These are phyloP conservation scores for Hyphopichia buzzinii DNA, from an alignment of 1,139 yeast species.

Conservation along the genomic window DNA sequence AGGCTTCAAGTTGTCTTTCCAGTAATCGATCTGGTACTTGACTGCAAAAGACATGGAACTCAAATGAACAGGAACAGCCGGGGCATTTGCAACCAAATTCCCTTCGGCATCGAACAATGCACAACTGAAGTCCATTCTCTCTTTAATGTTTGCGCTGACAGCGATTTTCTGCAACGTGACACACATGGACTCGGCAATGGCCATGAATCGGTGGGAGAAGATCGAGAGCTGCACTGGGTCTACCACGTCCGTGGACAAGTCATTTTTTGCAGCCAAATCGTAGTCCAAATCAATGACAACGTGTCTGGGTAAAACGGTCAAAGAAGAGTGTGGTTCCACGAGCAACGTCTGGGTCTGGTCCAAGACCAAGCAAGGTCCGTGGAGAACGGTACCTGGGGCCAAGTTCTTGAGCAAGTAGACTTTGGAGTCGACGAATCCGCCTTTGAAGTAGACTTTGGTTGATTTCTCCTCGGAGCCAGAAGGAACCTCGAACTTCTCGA, in stretches of 20 bases:
- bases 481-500: slow-evolving; percentile 11
- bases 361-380: slow-evolving; percentile 20
- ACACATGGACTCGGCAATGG: slow-evolving; percentile 23
- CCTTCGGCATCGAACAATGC: slow-evolving; percentile 18
- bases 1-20: slow-evolving; percentile 14
- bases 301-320: slow-evolving; percentile 18
- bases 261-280: slow-evolving; percentile 3
- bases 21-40: slow-evolving; percentile 14
- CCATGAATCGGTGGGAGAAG: slow-evolving; percentile 21
- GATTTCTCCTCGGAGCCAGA: slow-evolving; percentile 5
- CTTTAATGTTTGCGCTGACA: slow-evolving; percentile 21
- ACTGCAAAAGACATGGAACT: slow-evolving; percentile 22
- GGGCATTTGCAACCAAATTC: slow-evolving; percentile 20
- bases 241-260: slow-evolving; percentile 11
- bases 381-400: slow-evolving; percentile 14
- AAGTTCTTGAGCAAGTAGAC: slow-evolving; percentile 14
- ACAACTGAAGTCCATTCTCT: slow-evolving; percentile 32
- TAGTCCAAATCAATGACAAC: slow-evolving; percentile 23
- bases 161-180: slow-evolving; percentile 20
- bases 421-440: slow-evolving; percentile 15
- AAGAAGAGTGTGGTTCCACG: slow-evolving; percentile 16
- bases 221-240: slow-evolving; percentile 21
- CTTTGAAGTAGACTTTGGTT: slow-evolving; percentile 43
- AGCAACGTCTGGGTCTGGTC: slow-evolving; percentile 21
- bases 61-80: slow-evolving; percentile 20